phyloP scores from a whole-genome alignment of 805 yeast genomes.

The Limtongia smithiae region DNA sequence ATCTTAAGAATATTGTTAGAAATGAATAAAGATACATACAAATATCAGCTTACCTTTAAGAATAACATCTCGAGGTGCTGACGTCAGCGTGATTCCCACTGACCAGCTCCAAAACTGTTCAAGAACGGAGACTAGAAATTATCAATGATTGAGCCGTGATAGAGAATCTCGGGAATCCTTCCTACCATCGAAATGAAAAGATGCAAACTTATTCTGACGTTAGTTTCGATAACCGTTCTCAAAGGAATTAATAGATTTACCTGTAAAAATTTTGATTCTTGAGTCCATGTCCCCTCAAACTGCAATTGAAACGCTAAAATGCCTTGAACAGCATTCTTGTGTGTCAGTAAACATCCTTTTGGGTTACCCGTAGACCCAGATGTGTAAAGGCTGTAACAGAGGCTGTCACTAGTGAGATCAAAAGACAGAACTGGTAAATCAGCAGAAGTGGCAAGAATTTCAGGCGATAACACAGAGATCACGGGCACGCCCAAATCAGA shows the following conservation, averaged over 20 bases:
- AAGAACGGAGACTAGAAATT: slow-evolving; percentile 27
- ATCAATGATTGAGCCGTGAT: too few species aligned
- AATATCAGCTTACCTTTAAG: slow-evolving; percentile 11
- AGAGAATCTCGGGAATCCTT: too few species aligned
- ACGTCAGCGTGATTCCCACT: slow-evolving; percentile 28
- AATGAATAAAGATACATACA: neutral
- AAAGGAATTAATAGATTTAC: slow-evolving; percentile 5
- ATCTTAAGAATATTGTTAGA: slow-evolving; percentile 11
- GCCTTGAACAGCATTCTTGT: slow-evolving; percentile 32
- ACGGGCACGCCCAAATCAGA: slow-evolving; percentile 2
- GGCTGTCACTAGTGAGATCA: slow-evolving; percentile 7
- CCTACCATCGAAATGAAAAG: slow-evolving; percentile 32
- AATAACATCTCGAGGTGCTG: slow-evolving; percentile 29
- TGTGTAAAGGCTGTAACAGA: slow-evolving; percentile 32
- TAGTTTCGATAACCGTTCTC: neutral
- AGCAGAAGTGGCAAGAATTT: neutral
- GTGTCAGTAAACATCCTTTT: slow-evolving; percentile 32
- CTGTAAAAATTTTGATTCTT: slow-evolving; percentile 22
- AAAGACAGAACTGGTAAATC: neutral
- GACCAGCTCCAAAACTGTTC: slow-evolving; percentile 35
- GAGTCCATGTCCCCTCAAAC: slow-evolving; percentile 21
- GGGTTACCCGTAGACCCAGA: slow-evolving; percentile 35
- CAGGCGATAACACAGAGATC: neutral
- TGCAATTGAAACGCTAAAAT: slow-evolving; percentile 31
- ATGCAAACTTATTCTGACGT: slow-evolving; percentile 26